phyloP scores from a whole-genome alignment of 768 basidiomycete species.

The Phlebiopsis flavidoalba region DNA sequence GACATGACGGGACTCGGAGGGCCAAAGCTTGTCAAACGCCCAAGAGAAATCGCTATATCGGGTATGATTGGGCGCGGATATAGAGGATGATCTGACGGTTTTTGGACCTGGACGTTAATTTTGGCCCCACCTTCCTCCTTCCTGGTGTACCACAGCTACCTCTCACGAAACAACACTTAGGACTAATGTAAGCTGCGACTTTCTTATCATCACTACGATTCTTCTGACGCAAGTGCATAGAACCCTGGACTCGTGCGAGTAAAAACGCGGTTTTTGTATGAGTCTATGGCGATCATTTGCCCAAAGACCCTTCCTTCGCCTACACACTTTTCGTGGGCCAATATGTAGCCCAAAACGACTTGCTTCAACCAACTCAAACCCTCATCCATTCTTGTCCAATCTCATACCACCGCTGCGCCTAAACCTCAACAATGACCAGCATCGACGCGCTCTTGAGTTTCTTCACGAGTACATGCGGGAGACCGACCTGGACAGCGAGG shows the following conservation, averaged over 20 bases:
- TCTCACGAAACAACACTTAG: no score
- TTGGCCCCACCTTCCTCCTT: no score
- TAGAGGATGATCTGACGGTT: neutral
- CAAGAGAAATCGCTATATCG: no score
- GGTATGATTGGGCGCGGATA: neutral
- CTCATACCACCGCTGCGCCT: neutral
- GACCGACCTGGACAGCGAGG: neutral
- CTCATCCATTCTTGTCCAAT: no score
- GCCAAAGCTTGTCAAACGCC: no score
- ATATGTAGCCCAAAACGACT: neutral
- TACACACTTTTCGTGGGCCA: no score
- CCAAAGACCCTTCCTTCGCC: neutral
- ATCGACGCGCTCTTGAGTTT: neutral
- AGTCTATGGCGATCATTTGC: neutral
- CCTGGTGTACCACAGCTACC: no score
- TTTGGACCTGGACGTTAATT: neutral
- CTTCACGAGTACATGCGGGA: neutral
- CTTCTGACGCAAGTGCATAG: no score
- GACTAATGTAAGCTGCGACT: no score
- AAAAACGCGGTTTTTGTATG: neutral
- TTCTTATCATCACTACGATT: no score
- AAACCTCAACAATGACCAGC: neutral
- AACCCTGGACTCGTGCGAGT: no score
- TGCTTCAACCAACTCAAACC: neutral
- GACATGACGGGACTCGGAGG: no score